phyloP scores from a whole-genome alignment of 164 flowering plant genomes.

The Brasenia schreberi region DNA sequence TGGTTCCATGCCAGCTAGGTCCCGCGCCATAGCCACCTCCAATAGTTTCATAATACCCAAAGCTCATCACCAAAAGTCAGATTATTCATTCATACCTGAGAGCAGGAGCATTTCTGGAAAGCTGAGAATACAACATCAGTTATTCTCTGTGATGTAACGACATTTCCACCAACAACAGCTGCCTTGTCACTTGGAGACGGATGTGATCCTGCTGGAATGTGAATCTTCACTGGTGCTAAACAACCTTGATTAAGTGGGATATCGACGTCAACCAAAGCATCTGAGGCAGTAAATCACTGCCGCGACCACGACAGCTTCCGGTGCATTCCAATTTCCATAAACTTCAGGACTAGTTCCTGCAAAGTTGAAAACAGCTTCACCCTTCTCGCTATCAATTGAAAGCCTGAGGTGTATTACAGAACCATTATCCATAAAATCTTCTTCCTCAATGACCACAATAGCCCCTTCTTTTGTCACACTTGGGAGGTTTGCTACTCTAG shows the following conservation, averaged over 20 bases:
- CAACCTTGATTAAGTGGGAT: conserved; percentile 99
- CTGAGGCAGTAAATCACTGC: conserved; percentile 96
- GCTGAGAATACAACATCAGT: conserved; percentile 93
- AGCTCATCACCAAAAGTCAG: conserved; percentile 90
- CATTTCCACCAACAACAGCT: conserved; percentile 98
- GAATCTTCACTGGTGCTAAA: conserved; percentile 79
- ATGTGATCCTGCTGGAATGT: conserved; percentile 73
- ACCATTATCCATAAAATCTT: conserved; percentile 98
- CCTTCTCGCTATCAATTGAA: conserved; percentile 54
- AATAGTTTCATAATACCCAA: conserved; percentile 95
- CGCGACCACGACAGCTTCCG: conserved; percentile 93
- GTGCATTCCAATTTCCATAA: conserved; percentile 98
- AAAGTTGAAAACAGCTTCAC: conserved; percentile 86
- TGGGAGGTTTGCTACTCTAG: conserved; percentile 26
- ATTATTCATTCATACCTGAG: conserved; percentile 98
- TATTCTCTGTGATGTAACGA: conserved; percentile 87
- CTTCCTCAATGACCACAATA: conserved; percentile 59
- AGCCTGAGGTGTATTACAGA: conserved; percentile 77
- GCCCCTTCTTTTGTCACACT: conserved; percentile 9
- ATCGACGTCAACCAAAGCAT: conserved; percentile 77
- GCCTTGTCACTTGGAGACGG: conserved; percentile 96
- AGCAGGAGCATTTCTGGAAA: conserved; percentile 95
- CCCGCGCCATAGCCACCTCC: conserved; percentile 99
- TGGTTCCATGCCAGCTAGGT: conserved; percentile 88
- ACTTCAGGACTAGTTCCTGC: conserved; percentile 85